Conservation (phyloP, 2,329 filamentous ascomycete genomes). For the Fusarium papillatum region DNA sequence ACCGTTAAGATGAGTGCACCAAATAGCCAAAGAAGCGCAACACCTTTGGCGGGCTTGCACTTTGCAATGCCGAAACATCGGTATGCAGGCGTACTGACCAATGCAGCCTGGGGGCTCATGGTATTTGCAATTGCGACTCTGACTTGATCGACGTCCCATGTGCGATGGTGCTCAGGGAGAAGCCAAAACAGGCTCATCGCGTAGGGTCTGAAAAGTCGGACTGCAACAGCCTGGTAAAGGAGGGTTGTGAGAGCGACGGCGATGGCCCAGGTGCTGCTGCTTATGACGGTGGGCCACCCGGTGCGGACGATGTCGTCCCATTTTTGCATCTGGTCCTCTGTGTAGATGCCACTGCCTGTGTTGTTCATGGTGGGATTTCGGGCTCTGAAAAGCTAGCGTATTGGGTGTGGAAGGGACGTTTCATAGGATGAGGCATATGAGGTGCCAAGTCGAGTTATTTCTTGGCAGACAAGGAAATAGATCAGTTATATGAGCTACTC, state of each 20-base stretch:
- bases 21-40: background rate
- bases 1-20: background rate
- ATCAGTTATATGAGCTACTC: no score
- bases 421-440: no score
- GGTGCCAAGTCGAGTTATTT: no score
- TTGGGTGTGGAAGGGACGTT: no score
- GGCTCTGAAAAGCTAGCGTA: background rate
- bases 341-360: background rate
- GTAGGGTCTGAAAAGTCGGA: constrained; percentile 8
- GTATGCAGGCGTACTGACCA: background rate
- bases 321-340: background rate
- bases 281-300: constrained; percentile 13
- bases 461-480: no score
- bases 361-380: background rate
- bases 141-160: constrained; percentile 7
- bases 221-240: constrained; percentile 13
- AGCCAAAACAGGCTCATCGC: constrained; percentile 8
- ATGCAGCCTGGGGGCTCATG: background rate
- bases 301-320: constrained; percentile 6
- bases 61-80: background rate
- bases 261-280: constrained; percentile 10
- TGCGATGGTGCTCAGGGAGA: constrained; percentile 1
- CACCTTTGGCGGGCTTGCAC: background rate
- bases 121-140: constrained; percentile 8
- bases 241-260: constrained; percentile 10